Conservation (phyloP, 2,329 filamentous ascomycete species). For the Diaporthe longicolla region DNA sequence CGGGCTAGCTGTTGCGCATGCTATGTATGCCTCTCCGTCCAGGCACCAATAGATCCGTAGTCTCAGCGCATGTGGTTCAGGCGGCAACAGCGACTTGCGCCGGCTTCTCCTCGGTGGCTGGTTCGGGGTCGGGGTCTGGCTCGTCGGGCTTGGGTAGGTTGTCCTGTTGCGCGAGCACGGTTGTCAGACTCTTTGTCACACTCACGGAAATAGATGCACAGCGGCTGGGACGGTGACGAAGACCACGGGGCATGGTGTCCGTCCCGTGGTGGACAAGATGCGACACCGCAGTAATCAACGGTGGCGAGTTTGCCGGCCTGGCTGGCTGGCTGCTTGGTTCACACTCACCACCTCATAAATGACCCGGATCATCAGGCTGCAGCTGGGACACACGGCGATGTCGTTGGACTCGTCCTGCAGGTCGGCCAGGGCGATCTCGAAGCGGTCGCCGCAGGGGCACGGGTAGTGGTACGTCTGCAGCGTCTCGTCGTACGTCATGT, state of each 20-base stretch:
- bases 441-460: constrained; percentile 96
- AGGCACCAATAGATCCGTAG: not conserved
- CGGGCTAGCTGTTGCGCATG: no score
- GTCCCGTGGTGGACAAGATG: not conserved
- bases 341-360: constrained; percentile 85
- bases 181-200: not conserved
- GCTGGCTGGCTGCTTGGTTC: not conserved
- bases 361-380: constrained; percentile 95
- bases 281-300: not conserved
- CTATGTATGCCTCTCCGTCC: not conserved
- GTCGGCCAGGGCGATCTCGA: constrained; percentile 90
- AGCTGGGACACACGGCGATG: constrained; percentile 97
- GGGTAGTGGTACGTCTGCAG: constrained; percentile 95
- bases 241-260: not conserved
- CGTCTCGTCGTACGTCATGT: constrained; percentile 90
- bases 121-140: constrained; percentile 50
- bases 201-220: not conserved
- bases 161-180: constrained; percentile 51
- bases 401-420: constrained; percentile 86
- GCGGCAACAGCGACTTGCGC: constrained; percentile 58
- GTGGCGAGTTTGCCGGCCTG: not conserved
- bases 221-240: not conserved
- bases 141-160: constrained; percentile 60
- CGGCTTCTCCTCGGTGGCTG: constrained; percentile 49
- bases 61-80: constrained; percentile 46